phyloP scores from a whole-genome alignment of 352 stramenopile genomes.

The Lagenidium sp. region DNA sequence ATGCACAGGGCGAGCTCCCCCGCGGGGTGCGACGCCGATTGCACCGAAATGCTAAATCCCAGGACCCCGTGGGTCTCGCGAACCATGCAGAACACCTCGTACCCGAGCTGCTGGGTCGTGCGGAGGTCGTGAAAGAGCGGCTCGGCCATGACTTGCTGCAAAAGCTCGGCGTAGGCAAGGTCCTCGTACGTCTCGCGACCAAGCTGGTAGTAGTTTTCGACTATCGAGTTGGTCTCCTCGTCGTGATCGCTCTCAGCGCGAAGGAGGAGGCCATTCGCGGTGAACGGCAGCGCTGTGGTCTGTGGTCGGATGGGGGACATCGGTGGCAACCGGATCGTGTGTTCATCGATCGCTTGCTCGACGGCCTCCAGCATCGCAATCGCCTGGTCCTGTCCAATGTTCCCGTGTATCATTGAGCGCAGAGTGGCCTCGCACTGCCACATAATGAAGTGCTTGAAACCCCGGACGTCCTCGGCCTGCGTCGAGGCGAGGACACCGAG shows the following conservation, averaged over 20 bases:
- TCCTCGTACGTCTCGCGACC: constrained; percentile 33
- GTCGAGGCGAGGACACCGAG: constrained; percentile 22
- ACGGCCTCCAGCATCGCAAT: constrained; percentile 26
- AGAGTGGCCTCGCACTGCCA: constrained; percentile 19
- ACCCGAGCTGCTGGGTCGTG: constrained; percentile 77
- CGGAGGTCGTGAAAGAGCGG: constrained; percentile 77
- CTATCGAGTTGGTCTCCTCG: constrained; percentile 66
- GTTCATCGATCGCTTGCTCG: constrained; percentile 11
- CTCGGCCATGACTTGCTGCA: constrained; percentile 74
- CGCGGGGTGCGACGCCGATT: constrained; percentile 55
- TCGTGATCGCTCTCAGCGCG: constrained; percentile 52
- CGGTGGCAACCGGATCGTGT: constrained; percentile 11
- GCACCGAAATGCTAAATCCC: constrained; percentile 55
- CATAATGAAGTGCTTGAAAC: constrained; percentile 13
- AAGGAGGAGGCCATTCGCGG: constrained; percentile 45
- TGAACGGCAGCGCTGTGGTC: constrained; percentile 41
- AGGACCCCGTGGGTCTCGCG: constrained; percentile 70
- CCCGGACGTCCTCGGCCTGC: constrained; percentile 1
- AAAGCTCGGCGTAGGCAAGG: constrained; percentile 52
- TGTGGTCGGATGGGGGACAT: constrained; percentile 23
- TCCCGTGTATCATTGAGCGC: constrained; percentile 52
- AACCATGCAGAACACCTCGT: constrained; percentile 69
- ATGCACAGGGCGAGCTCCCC: constrained; percentile 50
- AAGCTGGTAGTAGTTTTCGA: constrained; percentile 83
- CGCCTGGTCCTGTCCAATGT: constrained; percentile 30